These are phyloP conservation scores for Tylopilus felleus DNA, from an alignment of 768 basidiomycete species.

Conservation along the genomic window DNA sequence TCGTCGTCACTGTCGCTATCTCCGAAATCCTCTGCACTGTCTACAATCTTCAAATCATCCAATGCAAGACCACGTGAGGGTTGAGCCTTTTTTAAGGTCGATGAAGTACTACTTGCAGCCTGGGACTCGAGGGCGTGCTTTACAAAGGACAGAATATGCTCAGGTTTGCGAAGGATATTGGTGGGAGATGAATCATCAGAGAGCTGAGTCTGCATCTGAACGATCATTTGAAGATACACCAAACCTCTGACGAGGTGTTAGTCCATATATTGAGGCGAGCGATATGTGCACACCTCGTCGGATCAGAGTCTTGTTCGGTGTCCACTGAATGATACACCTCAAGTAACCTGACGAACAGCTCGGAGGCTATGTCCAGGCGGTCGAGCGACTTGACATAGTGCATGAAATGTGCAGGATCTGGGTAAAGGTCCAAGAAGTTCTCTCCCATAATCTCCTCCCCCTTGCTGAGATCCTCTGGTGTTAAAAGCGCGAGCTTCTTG, in stretches of 20 bases:
- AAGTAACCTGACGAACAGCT: slow-evolving; percentile 70
- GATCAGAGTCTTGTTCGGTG: slow-evolving; percentile 18
- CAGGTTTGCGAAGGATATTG: slow-evolving; percentile 58
- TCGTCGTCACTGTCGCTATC: slow-evolving; percentile 61
- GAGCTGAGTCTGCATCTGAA: slow-evolving; percentile 75
- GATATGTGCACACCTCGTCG: slow-evolving; percentile 18
- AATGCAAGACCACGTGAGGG: slow-evolving; percentile 25
- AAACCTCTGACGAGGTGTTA: slow-evolving; percentile 47
- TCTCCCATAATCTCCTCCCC: slow-evolving; percentile 40
- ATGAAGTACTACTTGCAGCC: not conserved
- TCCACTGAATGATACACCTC: slow-evolving; percentile 54
- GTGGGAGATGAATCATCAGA: slow-evolving; percentile 50
- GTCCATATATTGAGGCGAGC: not conserved
- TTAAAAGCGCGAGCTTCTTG: slow-evolving; percentile 44
- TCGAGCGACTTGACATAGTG: slow-evolving; percentile 60
- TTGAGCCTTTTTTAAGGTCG: slow-evolving; percentile 3
- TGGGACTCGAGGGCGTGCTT: slow-evolving; percentile 66
- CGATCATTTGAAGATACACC: slow-evolving; percentile 73
- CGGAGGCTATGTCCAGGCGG: slow-evolving; percentile 66
- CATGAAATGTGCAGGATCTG: slow-evolving; percentile 72
- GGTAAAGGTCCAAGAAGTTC: slow-evolving; percentile 64
- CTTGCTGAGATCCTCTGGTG: slow-evolving; percentile 45
- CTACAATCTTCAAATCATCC: slow-evolving; percentile 38
- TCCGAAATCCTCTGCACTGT: slow-evolving; percentile 35
- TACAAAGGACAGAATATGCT: slow-evolving; percentile 78